Evolutionary conservation across 2,329 filamentous ascomycete species (phyloP).

Genomic region (Alternaria novae-zelandiae): DNA sequence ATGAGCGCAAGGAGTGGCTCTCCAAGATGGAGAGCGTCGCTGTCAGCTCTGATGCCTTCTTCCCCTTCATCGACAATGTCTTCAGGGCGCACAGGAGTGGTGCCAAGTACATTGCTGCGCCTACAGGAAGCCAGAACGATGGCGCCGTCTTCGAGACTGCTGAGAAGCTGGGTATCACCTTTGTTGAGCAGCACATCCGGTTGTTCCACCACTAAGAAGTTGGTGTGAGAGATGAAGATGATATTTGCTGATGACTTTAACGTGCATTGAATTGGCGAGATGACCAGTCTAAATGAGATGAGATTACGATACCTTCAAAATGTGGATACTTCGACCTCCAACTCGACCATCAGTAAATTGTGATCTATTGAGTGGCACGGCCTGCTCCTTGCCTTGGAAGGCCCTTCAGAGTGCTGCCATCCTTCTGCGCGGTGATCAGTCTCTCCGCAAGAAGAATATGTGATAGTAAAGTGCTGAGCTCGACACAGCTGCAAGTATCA

Average conservation of each 20-base stretch:
- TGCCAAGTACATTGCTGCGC: constrained; percentile 94
- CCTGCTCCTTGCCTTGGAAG: not conserved
- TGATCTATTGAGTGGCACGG: not conserved
- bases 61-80: constrained; percentile 98
- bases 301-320: constrained; percentile 10
- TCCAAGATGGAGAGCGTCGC: constrained; percentile 80
- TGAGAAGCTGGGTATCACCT: constrained; percentile 89
- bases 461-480: not conserved
- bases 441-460: not conserved
- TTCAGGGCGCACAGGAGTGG: constrained; percentile 89
- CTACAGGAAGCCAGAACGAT: constrained; percentile 88
- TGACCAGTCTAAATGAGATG: not conserved
- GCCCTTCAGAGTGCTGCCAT: not conserved
- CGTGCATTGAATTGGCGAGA: constrained; percentile 3
- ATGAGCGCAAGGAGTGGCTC: constrained; percentile 88
- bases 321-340: constrained; percentile 11
- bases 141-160: constrained; percentile 82
- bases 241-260: constrained; percentile 2
- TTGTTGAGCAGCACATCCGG: constrained; percentile 92
- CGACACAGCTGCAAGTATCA: not conserved
- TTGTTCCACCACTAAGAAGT: constrained; percentile 85
- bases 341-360: not conserved
- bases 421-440: not conserved
- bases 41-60: constrained; percentile 94
- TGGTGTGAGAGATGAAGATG: not conserved